These are phyloP conservation scores for Globisporangium paroecandrum DNA, from an alignment of 352 stramenopile species.

Conservation along the genomic window DNA sequence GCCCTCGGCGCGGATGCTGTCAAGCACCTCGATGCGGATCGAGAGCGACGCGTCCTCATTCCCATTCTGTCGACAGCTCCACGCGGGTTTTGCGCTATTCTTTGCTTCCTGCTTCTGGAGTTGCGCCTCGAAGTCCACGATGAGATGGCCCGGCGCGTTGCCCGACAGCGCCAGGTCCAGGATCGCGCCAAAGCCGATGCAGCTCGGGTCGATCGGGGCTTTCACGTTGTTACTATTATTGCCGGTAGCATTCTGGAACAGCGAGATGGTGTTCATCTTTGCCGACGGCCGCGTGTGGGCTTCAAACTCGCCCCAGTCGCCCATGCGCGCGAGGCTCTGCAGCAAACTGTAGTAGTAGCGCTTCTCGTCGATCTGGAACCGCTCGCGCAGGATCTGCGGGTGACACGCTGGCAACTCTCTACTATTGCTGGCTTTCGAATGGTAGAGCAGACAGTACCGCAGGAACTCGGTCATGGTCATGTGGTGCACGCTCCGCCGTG, in stretches of 20 bases:
- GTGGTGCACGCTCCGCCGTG: slow-evolving; percentile 42
- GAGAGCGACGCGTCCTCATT: slow-evolving; percentile 34
- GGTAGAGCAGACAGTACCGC: slow-evolving; percentile 64
- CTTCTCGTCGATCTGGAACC: slow-evolving; percentile 48
- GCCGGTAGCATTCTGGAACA: slow-evolving; percentile 22
- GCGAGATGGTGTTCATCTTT: slow-evolving; percentile 27
- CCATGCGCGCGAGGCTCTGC: slow-evolving; percentile 35
- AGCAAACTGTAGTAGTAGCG: slow-evolving; percentile 53
- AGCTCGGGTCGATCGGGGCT: slow-evolving; percentile 20
- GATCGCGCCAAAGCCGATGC: slow-evolving; percentile 68
- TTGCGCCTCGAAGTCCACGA: slow-evolving; percentile 42
- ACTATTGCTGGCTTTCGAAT: slow-evolving; percentile 29
- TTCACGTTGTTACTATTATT: slow-evolving; percentile 13
- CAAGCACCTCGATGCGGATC: slow-evolving; percentile 30
- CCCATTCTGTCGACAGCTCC: slow-evolving; percentile 41
- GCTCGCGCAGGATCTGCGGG: slow-evolving; percentile 30
- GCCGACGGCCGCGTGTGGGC: slow-evolving; percentile 37
- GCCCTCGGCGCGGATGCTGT: neutral
- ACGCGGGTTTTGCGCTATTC: slow-evolving; percentile 24
- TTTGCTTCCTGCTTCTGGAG: slow-evolving; percentile 55
- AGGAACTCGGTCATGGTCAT: slow-evolving; percentile 60
- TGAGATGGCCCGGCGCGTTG: slow-evolving; percentile 41
- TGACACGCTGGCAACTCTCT: slow-evolving; percentile 18
- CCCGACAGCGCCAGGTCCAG: slow-evolving; percentile 53
- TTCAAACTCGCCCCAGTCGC: slow-evolving; percentile 58